Base-by-base conservation (phyloP, 306 rosid species). In the Trichosanthes cucumerina region DNA sequence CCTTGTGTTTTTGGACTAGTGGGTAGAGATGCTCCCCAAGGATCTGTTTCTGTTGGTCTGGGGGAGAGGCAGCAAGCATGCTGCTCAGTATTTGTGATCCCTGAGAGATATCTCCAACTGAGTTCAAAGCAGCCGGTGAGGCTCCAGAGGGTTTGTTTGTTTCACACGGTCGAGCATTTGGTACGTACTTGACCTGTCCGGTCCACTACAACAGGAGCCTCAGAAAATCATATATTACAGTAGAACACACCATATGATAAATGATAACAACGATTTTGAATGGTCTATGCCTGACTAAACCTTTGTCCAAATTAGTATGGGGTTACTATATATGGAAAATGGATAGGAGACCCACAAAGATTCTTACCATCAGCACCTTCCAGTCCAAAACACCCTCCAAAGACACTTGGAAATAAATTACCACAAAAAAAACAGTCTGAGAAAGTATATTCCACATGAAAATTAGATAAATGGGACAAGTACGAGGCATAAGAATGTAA, bases 11-110 rank as follows among this genome's bases (percentile, higher is more conserved):
- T 26, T 81, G 82, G 65, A 93, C 91, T 10, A 90, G 88, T 59
- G 86, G 88, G 78, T 85, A 90, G 41, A 93, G 90, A 79, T 65
- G 93, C 85, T 90, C 91, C 43, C 98, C 96, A 9, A 93, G 91
- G 79, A 91, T 87, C 79, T 90, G 89, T 75, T 93, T 91, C 89
- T 87, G 97, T 87, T 89, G 88, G 82, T 90, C 90, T 23, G 88
- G 90, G 87, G 90, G 43, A 81, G 93, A 91, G 69, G 89, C 86
- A 75, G 94, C 88, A 75, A 91, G 96, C 93, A 84, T 77, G 88
- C 89, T 86, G 83, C 93, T 92, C 72, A 90, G 83, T 84, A 87
- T 84, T 84, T 86, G 91, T 76, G 92, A 80, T 57, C 86, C 93
- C 77, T 81, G 89, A 68, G 86, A 66, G 46, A 82, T 82, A 60